phyloP scores from a whole-genome alignment of 768 basidiomycete genomes.

The Brasilioporus rufonigricans region DNA sequence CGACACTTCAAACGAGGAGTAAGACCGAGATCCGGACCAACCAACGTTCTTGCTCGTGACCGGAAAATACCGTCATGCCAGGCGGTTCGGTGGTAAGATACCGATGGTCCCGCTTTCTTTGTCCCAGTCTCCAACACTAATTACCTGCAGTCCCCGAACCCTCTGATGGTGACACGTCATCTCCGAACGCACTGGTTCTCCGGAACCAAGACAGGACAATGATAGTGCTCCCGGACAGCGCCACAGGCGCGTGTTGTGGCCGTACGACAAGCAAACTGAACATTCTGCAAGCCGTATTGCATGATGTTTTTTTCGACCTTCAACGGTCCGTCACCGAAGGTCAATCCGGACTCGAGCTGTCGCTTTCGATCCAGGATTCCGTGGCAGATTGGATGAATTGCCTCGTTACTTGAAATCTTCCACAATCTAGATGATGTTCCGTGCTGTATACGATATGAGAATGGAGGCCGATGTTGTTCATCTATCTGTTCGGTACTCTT shows the following conservation, averaged over 20 bases:
- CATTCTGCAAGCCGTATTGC: no score
- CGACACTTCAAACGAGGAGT: constrained; percentile 21
- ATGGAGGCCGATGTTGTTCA: no score
- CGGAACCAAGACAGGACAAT: constrained; percentile 66
- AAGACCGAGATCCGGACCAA: constrained; percentile 58
- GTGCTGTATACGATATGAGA: no score
- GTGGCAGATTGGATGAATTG: no score
- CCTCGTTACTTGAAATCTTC: no score
- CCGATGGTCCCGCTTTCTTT: not conserved
- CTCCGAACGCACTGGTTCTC: constrained; percentile 48
- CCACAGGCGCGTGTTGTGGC: constrained; percentile 53
- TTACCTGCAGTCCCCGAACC: constrained; percentile 9
- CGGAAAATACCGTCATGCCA: constrained; percentile 80
- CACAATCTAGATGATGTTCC: no score
- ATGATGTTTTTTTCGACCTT: no score
- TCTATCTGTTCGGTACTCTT: no score
- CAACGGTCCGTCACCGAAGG: no score
- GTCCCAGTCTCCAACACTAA: not conserved
- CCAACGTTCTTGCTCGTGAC: constrained; percentile 86
- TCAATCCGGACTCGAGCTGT: no score
- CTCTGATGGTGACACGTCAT: constrained; percentile 17
- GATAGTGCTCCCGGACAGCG: constrained; percentile 56
- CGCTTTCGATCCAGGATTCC: no score
- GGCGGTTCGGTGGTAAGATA: constrained; percentile 52
- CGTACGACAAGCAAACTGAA: no score